Conservation (phyloP, 495 filamentous ascomycete species). For the Lasiosphaeria hispida region DNA sequence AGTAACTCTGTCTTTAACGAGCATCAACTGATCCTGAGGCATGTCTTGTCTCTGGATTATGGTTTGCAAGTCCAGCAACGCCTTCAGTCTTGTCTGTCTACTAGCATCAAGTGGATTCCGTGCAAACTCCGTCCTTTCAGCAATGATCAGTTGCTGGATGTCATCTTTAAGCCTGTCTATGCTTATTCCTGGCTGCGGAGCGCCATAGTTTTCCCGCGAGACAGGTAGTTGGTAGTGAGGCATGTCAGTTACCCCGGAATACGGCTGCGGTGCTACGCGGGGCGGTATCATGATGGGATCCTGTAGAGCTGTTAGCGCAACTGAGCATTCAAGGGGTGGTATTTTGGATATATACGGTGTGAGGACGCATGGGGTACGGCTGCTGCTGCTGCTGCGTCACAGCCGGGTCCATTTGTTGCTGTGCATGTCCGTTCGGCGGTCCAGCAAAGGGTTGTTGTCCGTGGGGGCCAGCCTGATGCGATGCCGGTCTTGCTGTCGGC, state of each 20-base stretch:
- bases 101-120: slow-evolving; percentile 68
- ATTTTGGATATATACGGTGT: slow-evolving; percentile 21
- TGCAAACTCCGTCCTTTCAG: slow-evolving; percentile 67
- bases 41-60: slow-evolving; percentile 77
- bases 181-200: slow-evolving; percentile 47
- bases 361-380: slow-evolving; percentile 27
- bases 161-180: slow-evolving; percentile 77
- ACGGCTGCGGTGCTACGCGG: slow-evolving; percentile 38
- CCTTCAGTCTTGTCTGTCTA: slow-evolving; percentile 74
- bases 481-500: slow-evolving; percentile 43
- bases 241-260: slow-evolving; percentile 24
- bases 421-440: slow-evolving; percentile 19
- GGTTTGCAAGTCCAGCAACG: slow-evolving; percentile 79
- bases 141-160: slow-evolving; percentile 69
- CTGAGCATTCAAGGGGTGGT: not conserved
- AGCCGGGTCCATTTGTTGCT: not conserved
- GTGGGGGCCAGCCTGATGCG: slow-evolving; percentile 25
- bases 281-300: slow-evolving; percentile 20
- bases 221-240: slow-evolving; percentile 12
- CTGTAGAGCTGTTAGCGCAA: slow-evolving; percentile 24
- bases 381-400: slow-evolving; percentile 13
- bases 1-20: slow-evolving; percentile 76
- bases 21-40: slow-evolving; percentile 72
- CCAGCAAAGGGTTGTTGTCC: slow-evolving; percentile 24
- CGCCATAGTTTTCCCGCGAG: slow-evolving; percentile 28